These are phyloP conservation scores for Epichloe sp. DNA, from an alignment of 2,329 filamentous ascomycete species.

Conservation along the genomic window DNA sequence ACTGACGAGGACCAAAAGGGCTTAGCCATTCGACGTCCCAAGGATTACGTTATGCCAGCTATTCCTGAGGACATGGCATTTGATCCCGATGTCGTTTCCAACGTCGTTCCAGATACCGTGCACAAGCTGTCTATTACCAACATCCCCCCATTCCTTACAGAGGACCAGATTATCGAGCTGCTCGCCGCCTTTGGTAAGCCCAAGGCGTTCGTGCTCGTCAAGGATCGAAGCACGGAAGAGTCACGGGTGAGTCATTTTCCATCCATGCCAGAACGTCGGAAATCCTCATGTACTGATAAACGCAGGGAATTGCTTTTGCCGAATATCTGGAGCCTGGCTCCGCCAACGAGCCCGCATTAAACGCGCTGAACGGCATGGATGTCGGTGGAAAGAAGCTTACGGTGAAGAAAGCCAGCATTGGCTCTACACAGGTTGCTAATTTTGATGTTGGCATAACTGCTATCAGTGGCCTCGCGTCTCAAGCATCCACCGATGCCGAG, in stretches of 20 bases:
- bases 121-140: slow-evolving; percentile 93
- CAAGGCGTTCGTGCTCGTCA: slow-evolving; percentile 82
- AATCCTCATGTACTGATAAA: slow-evolving; percentile 13
- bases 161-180: slow-evolving; percentile 85
- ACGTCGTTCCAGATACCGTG: slow-evolving; percentile 74
- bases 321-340: slow-evolving; percentile 67
- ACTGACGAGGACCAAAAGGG: slow-evolving; percentile 41
- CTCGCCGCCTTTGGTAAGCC: slow-evolving; percentile 84
- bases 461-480: slow-evolving; percentile 94
- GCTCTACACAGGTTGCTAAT: slow-evolving; percentile 81
- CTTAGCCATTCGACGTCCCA: slow-evolving; percentile 71
- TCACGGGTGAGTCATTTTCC: slow-evolving; percentile 49
- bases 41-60: slow-evolving; percentile 91
- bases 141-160: slow-evolving; percentile 74
- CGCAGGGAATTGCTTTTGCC: slow-evolving; percentile 85
- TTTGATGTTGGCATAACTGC: slow-evolving; percentile 94
- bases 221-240: slow-evolving; percentile 73
- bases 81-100: slow-evolving; percentile 65
- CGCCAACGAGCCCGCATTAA: slow-evolving; percentile 72
- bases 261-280: slow-evolving; percentile 4
- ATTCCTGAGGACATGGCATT: slow-evolving; percentile 59
- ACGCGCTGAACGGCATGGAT: slow-evolving; percentile 86
- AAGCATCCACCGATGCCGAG: slow-evolving; percentile 65
- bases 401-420: slow-evolving; percentile 81
- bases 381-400: slow-evolving; percentile 77